Evolutionary conservation across 805 yeast genomes (phyloP), one percentile per base, ranked within the genome.

Genomic region (Hanseniaspora pseudoguilliermondii): DNA sequence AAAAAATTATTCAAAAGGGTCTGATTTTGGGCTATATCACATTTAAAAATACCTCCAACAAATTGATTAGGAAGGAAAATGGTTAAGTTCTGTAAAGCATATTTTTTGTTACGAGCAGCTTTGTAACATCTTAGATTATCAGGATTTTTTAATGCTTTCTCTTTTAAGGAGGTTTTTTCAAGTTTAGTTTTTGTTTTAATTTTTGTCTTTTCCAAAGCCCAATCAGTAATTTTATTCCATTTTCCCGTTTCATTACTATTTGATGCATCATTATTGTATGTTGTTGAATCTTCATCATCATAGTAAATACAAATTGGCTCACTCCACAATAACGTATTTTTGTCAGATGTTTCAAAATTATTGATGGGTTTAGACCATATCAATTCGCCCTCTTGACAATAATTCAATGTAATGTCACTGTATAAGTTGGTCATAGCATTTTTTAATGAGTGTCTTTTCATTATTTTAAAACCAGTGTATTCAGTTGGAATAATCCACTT

Each of bases 21-120:
- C 46, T 59, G 60, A 1, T 62, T 66, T 20, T 62, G 57, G 2
- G 73, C 61, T 0, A 75, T 57, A 13, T 73, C 67, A 61, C 85
- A 80, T 55, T 73, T 73, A 64, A 75, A 84, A 2, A 84, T 60
- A 0, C 81, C 88, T 6, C 90, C 91, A 2, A 84, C 77, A 68
- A 78, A 77, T 0, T 80, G 74, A 20, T 73, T 69, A 0, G 88
- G 86, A 16, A 78, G 68, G 61, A 73, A 81, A 7, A 80, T 62
- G 1, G 76, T 72, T 11, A 74, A 51, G 32, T 73, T 66, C 50
- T 80, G 69, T 13, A 64, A 64, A 0, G 79, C 77, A 61, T 77
- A 82, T 59, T 76, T 74, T 59, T 75, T 74, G 43, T 82, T 71
- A 60, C 89, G 73, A 66, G 79, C 85, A 57, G 82, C 64, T 57